Evolutionary conservation across 1,139 yeast species (phyloP).

Genomic region (Wickerhamomyces sp.): DNA sequence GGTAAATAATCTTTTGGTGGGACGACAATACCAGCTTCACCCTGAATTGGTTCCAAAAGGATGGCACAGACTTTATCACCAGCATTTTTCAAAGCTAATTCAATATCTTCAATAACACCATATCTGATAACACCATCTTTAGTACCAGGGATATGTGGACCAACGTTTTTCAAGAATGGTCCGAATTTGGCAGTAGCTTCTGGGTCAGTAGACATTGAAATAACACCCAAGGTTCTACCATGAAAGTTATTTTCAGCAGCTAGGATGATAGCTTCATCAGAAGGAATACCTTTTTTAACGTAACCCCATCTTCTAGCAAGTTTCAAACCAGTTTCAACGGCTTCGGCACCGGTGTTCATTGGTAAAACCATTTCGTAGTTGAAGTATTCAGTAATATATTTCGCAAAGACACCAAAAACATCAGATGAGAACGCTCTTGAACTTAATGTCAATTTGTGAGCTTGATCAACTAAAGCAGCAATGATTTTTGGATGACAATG

Average conservation of each 20-base stretch:
- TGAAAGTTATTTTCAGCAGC: slow-evolving; percentile 91
- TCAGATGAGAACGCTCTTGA: slow-evolving; percentile 93
- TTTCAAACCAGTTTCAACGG: slow-evolving; percentile 93
- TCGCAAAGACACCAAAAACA: slow-evolving; percentile 81
- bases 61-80: slow-evolving; percentile 93
- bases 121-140: slow-evolving; percentile 49
- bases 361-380: slow-evolving; percentile 92
- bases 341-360: slow-evolving; percentile 99
- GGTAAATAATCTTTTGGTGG: slow-evolving; percentile 81
- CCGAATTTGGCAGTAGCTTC: slow-evolving; percentile 90
- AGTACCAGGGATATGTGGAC: slow-evolving; percentile 65
- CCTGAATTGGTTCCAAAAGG: slow-evolving; percentile 93
- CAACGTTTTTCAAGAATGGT: slow-evolving; percentile 81
- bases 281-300: slow-evolving; percentile 76
- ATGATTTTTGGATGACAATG: slow-evolving; percentile 96
- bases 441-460: slow-evolving; percentile 74
- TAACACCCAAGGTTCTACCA: slow-evolving; percentile 93
- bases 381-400: slow-evolving; percentile 83
- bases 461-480: slow-evolving; percentile 82
- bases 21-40: slow-evolving; percentile 97
- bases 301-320: slow-evolving; percentile 98
- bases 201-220: slow-evolving; percentile 94
- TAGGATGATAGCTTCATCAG: slow-evolving; percentile 78
- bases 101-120: slow-evolving; percentile 82
- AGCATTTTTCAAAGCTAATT: slow-evolving; percentile 73